phyloP scores from a whole-genome alignment of 306 rosid species.

The Lagenaria siceraria region DNA sequence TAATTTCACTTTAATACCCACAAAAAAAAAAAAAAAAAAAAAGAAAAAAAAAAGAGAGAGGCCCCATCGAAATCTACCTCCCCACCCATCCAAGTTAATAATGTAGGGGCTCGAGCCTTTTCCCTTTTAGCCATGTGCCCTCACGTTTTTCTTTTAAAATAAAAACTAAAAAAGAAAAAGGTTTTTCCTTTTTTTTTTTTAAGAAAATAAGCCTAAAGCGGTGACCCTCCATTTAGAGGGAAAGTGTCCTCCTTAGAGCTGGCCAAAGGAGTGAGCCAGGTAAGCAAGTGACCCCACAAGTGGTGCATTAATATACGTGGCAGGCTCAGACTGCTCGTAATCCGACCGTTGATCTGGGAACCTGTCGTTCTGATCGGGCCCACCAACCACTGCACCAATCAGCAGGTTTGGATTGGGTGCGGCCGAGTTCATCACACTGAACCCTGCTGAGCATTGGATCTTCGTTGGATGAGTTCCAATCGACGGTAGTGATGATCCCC shows the following conservation, averaged over 20 bases:
- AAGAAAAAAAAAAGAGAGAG: background rate
- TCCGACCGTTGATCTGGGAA: conserved; percentile 59
- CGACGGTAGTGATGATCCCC: conserved; percentile 73
- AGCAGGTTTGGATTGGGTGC: conserved; percentile 47
- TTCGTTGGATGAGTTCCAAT: conserved; percentile 31
- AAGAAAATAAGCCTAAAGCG: too few species aligned
- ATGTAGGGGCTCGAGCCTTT: conserved; percentile 12
- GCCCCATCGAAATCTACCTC: background rate
- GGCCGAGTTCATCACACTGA: conserved; percentile 40
- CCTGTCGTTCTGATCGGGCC: conserved; percentile 45
- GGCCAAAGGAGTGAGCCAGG: conserved; percentile 58
- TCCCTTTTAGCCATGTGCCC: conserved; percentile 18
- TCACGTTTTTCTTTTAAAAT: conserved; percentile 4
- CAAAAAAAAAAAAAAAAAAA: too few species aligned
- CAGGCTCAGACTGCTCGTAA: conserved; percentile 60
- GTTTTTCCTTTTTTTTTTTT: background rate
- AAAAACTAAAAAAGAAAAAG: background rate
- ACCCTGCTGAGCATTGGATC: conserved; percentile 58
- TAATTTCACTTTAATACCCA: background rate
- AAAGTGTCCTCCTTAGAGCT: conserved; percentile 18
- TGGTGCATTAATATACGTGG: conserved; percentile 58
- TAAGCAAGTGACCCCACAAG: conserved; percentile 52
- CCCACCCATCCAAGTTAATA: conserved; percentile 9
- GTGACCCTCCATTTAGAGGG: background rate
- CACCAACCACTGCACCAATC: conserved; percentile 53